These are phyloP conservation scores for Talaromyces sp. DNA, from an alignment of 2,329 filamentous ascomycete species.

Conservation along the genomic window DNA sequence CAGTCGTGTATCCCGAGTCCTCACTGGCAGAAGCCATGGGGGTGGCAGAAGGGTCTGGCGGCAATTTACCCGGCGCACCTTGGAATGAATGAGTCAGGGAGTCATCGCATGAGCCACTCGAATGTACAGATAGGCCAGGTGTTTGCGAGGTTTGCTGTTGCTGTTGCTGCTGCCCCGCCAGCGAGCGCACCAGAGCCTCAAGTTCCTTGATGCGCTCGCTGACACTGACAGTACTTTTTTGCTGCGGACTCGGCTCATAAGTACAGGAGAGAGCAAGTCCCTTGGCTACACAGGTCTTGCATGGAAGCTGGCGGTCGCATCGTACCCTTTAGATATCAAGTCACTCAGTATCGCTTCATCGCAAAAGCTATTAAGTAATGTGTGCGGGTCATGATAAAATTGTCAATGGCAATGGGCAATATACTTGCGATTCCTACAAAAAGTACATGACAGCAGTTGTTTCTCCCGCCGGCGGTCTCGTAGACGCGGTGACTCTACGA, in stretches of 20 bases:
- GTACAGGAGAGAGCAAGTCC: constrained; percentile 50
- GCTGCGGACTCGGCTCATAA: constrained; percentile 51
- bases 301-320: constrained; percentile 57
- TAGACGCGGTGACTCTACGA: not conserved
- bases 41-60: too few species aligned
- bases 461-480: constrained; percentile 33
- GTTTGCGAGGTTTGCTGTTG: not conserved
- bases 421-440: constrained; percentile 38
- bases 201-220: constrained; percentile 26
- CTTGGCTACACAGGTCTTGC: constrained; percentile 55
- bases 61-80: too few species aligned
- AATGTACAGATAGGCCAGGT: too few species aligned
- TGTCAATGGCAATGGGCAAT: not conserved
- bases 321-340: constrained; percentile 42
- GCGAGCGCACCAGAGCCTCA: constrained; percentile 18
- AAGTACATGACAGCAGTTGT: constrained; percentile 35
- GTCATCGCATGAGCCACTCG: too few species aligned
- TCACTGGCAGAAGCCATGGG: too few species aligned
- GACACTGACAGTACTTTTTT: constrained; percentile 44
- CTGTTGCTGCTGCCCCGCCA: constrained; percentile 18
- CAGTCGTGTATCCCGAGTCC: too few species aligned
- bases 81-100: too few species aligned
- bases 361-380: too few species aligned
- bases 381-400: too few species aligned
- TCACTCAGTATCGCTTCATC: too few species aligned